Evolutionary conservation across 805 yeast species (phyloP).

Genomic region (Wickerhamiella azyma): DNA sequence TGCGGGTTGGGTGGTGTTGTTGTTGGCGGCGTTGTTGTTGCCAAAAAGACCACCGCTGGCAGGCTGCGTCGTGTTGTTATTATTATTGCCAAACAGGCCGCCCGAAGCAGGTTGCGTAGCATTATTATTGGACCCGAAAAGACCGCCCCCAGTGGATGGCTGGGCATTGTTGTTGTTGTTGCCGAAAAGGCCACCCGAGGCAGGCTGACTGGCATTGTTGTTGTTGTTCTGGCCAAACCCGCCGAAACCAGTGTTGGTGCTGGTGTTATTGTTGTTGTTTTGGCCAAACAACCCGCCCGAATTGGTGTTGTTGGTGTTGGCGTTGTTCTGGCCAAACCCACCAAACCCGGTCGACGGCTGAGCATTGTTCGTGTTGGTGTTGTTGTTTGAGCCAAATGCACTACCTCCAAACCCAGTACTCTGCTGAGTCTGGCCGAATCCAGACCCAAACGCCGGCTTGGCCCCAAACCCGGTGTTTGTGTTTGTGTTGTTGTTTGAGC

Average conservation of each 20-base stretch:
- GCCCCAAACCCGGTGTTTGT: background rate
- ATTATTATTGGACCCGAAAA: conserved; percentile 2
- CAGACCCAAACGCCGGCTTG: background rate
- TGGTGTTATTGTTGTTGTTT: conserved; percentile 2
- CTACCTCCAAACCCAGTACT: conserved; percentile 13
- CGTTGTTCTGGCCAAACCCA: conserved; percentile 17
- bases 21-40: conserved; percentile 7
- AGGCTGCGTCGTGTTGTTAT: conserved; percentile 3
- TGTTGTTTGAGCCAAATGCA: conserved; percentile 17
- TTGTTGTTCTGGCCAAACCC: conserved; percentile 17
- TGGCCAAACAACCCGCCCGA: conserved; percentile 9
- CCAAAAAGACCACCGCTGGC: conserved; percentile 23
- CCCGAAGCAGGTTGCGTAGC: background rate
- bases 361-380: conserved; percentile 12
- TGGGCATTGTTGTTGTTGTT: conserved; percentile 11
- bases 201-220: conserved; percentile 11
- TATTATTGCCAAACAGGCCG: conserved; percentile 24
- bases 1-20: conserved; percentile 9
- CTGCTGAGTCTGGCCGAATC: background rate
- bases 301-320: background rate
- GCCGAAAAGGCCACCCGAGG: conserved; percentile 18
- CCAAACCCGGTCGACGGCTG: conserved; percentile 9
- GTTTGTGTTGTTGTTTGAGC: conserved; percentile 1
- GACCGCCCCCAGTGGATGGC: conserved; percentile 9
- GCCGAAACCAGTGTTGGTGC: conserved; percentile 12